Percentiles rank a stretch among this genome's conserved stretches.
phyloP scores from a whole-genome alignment of 2,329 filamentous ascomycete genomes.

The Escovopsis weberi region DNA sequence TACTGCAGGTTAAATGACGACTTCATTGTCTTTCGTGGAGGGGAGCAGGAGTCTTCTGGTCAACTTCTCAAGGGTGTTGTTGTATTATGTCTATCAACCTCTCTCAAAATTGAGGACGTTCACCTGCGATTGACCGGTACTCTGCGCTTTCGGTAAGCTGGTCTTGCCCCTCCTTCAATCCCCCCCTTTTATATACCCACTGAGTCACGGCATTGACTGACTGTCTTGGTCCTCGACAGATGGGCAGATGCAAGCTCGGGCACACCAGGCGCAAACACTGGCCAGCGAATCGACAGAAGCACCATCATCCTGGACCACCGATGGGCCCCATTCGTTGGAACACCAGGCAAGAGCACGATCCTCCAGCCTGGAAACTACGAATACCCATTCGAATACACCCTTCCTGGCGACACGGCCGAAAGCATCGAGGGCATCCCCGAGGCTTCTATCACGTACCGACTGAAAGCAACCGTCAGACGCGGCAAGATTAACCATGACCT shows the following conservation, averaged over 20 bases:
- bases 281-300: constrained; percentile 44
- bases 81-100: constrained; percentile 56
- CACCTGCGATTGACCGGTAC: constrained; percentile 57
- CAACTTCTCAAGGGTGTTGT: constrained; percentile 60
- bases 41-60: constrained; percentile 59
- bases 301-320: constrained; percentile 50
- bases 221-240: constrained; percentile 15
- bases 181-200: not conserved
- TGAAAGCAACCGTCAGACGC: constrained; percentile 79
- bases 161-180: not conserved
- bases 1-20: constrained; percentile 56
- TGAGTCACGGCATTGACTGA: constrained; percentile 3
- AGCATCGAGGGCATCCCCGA: constrained; percentile 82
- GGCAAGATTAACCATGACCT: constrained; percentile 84
- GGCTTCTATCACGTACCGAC: constrained; percentile 75
- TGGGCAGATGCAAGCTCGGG: constrained; percentile 39
- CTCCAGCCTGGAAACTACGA: constrained; percentile 67
- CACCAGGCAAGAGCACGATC: constrained; percentile 39
- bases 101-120: constrained; percentile 58
- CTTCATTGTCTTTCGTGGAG: constrained; percentile 65
- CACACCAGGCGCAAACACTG: constrained; percentile 41
- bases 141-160: constrained; percentile 47
- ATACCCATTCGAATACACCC: constrained; percentile 61
- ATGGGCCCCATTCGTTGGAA: constrained; percentile 51
- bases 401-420: constrained; percentile 64